A percentile compares a stretch with the other conserved stretches of the same genome.
Evolutionary conservation across 805 yeast genomes (phyloP).

Genomic region (Sugiyamaella mastotermitis): DNA sequence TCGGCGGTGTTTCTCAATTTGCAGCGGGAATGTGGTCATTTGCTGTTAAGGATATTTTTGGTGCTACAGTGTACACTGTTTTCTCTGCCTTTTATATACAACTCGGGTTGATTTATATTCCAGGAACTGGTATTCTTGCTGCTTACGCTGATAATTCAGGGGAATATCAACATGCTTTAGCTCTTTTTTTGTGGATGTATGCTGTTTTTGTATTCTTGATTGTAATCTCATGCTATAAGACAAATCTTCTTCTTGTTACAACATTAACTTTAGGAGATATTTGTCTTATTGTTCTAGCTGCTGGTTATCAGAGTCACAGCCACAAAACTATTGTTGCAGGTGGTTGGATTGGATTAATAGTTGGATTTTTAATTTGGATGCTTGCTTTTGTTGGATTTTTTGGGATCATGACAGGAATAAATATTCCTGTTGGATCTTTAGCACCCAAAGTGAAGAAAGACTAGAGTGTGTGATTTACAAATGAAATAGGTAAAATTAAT

Average conservation of each 20-base stretch:
- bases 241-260: constrained; percentile 49
- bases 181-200: constrained; percentile 59
- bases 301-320: constrained; percentile 9
- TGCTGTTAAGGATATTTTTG: constrained; percentile 58
- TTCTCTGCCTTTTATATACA: constrained; percentile 70
- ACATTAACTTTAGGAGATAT: constrained; percentile 47
- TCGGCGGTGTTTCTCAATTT: constrained; percentile 57
- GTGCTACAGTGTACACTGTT: constrained; percentile 55
- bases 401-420: too few relatives aligned
- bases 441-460: too few relatives aligned
- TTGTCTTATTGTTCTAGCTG: too few relatives aligned
- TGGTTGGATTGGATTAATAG: constrained; percentile 53
- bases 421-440: too few relatives aligned
- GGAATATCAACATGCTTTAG: constrained; percentile 43
- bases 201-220: constrained; percentile 56
- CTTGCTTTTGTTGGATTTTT: constrained; percentile 54
- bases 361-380: constrained; percentile 54
- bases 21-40: constrained; percentile 64
- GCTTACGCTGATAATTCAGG: constrained; percentile 42
- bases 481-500: too few relatives aligned
- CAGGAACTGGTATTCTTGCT: constrained; percentile 51
- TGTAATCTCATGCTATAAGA: constrained; percentile 57
- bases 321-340: constrained; percentile 52
- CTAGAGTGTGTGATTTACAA: too few relatives aligned
- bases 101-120: constrained; percentile 52